These are phyloP conservation scores for Articulospora tetracladia DNA, from an alignment of 495 filamentous ascomycete species.

Conservation along the genomic window DNA sequence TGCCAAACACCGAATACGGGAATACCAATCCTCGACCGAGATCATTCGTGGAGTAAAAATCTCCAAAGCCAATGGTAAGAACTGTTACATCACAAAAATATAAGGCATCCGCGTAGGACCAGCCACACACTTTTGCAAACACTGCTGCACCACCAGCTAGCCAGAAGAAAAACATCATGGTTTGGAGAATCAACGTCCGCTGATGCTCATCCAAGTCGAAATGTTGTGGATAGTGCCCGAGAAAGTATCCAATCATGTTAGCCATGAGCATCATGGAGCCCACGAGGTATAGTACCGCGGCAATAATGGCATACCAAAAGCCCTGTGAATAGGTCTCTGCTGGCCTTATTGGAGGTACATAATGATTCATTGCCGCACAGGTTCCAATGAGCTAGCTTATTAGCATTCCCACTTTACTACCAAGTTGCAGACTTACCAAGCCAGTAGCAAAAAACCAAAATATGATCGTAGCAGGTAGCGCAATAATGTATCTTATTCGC, in stretches of 20 bases:
- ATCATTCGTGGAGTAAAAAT: constrained; percentile 45
- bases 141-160: constrained; percentile 63
- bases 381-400: constrained; percentile 53
- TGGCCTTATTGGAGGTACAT: constrained; percentile 53
- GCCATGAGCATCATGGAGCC: constrained; percentile 62
- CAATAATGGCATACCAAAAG: constrained; percentile 74
- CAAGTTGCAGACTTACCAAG: constrained; percentile 55
- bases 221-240: constrained; percentile 73
- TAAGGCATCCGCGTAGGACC: constrained; percentile 62
- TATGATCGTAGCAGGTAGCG: constrained; percentile 64
- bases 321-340: constrained; percentile 66
- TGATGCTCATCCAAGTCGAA: constrained; percentile 72
- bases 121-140: constrained; percentile 60
- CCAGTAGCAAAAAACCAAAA: constrained; percentile 64
- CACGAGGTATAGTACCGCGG: constrained; percentile 61
- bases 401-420: too few relatives aligned
- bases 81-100: constrained; percentile 73
- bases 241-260: constrained; percentile 75
- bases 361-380: constrained; percentile 54
- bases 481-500: constrained; percentile 69
- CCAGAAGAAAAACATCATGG: constrained; percentile 68
- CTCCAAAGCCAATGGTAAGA: constrained; percentile 72
- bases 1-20: constrained; percentile 70
- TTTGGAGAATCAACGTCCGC: constrained; percentile 75
- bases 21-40: constrained; percentile 55